Conservation (phyloP, 176 grass and related monocot genomes). For the Themeda triandra region DNA sequence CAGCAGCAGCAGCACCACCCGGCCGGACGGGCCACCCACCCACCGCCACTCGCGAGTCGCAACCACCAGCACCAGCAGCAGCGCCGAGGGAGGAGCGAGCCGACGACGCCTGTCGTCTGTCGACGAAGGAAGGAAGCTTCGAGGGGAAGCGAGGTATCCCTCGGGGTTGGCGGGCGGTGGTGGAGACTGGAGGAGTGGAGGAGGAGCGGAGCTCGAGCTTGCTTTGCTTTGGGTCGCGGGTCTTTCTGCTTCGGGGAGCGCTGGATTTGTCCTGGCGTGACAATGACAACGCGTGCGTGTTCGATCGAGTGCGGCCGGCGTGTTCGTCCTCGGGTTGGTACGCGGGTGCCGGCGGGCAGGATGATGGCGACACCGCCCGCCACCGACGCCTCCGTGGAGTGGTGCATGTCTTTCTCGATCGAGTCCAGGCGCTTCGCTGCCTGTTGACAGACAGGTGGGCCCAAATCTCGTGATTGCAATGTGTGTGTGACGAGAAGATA, state of each 20-base stretch:
- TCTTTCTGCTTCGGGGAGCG: slow-evolving; percentile 12
- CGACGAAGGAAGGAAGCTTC: slow-evolving; percentile 5
- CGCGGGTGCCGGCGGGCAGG: slow-evolving; percentile 1
- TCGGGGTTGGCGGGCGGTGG: not conserved
- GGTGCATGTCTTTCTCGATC: not conserved
- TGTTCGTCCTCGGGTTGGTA: slow-evolving; percentile 20
- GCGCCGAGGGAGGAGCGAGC: not conserved
- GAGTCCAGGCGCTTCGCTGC: not conserved
- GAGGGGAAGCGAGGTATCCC: slow-evolving; percentile 14
- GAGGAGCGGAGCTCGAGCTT: not conserved
- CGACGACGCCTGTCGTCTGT: not conserved
- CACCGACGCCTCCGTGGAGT: slow-evolving; percentile 22
- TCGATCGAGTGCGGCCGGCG: not conserved
- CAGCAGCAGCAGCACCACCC: not conserved
- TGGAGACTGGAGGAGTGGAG: not conserved
- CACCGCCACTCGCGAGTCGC: slow-evolving; percentile 23
- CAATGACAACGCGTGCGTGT: slow-evolving; percentile 6
- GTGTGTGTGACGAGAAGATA: not conserved
- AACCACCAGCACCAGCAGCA: not conserved
- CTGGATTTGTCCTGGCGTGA: slow-evolving; percentile 18
- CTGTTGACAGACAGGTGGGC: not conserved
- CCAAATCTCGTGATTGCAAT: not conserved
- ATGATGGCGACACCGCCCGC: slow-evolving; percentile 35
- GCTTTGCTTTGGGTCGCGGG: slow-evolving; percentile 13
- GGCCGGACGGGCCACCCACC: not conserved